Percentiles rank a stretch among this genome's conserved stretches.
Conservation (phyloP, 495 filamentous ascomycete genomes). For the Tuber brumale region DNA sequence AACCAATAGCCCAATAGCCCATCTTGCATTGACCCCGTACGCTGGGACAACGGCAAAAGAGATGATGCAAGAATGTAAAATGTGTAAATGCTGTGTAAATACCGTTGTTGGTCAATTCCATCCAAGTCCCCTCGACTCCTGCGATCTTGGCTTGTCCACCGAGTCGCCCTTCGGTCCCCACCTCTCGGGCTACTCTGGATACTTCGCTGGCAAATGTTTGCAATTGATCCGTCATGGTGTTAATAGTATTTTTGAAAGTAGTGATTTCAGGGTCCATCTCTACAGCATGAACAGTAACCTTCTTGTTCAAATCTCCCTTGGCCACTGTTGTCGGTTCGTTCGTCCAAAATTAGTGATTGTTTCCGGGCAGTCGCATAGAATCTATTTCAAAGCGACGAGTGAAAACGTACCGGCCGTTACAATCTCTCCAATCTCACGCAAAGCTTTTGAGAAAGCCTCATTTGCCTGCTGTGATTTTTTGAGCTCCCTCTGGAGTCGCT, state of each 20-base stretch:
- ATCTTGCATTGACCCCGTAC: background rate
- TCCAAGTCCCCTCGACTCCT: conserved; percentile 96
- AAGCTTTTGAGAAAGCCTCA: conserved; percentile 93
- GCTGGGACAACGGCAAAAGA: conserved; percentile 2
- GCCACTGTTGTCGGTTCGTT: conserved; percentile 57
- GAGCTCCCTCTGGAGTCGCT: conserved; percentile 75
- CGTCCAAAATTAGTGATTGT: background rate
- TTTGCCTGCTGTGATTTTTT: conserved; percentile 97
- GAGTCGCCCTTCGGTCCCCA: conserved; percentile 95
- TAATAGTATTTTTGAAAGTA: conserved; percentile 96
- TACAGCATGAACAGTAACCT: conserved; percentile 88
- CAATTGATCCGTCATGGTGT: conserved; percentile 98
- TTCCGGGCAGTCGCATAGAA: background rate
- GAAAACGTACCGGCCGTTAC: conserved; percentile 42
- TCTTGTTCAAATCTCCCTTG: conserved; percentile 93
- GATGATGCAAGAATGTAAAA: conserved; percentile 8
- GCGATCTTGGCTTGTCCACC: conserved; percentile 93
- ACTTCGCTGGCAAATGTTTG: conserved; percentile 97
- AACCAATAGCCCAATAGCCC: conserved; percentile 31
- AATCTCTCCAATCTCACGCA: conserved; percentile 94
- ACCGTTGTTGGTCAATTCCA: conserved; percentile 94
- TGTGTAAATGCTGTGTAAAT: conserved; percentile 31
- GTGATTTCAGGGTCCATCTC: conserved; percentile 99
- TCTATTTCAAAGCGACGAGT: background rate
- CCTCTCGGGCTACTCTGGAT: conserved; percentile 89